These are phyloP conservation scores for Sarcodon aspratus DNA, from an alignment of 768 basidiomycete genomes.

Conservation along the genomic window DNA sequence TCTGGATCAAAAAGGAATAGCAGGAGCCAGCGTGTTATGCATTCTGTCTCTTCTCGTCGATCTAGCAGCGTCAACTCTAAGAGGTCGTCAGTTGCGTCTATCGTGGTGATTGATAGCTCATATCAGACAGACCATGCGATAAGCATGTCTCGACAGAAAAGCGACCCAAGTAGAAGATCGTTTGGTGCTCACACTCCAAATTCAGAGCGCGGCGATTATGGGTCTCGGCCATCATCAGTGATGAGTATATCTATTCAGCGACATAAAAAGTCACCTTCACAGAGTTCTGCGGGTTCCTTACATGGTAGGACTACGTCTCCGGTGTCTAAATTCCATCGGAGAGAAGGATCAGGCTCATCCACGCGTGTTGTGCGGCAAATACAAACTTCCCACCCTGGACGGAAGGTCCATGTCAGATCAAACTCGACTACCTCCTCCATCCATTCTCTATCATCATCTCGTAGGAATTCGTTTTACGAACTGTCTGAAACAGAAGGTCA, in stretches of 20 bases:
- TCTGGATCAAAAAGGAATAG: slow-evolving; percentile 14
- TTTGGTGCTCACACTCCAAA: slow-evolving; percentile 79
- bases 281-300: slow-evolving; percentile 63
- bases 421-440: slow-evolving; percentile 71
- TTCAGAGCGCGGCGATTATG: slow-evolving; percentile 69
- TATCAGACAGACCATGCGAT: slow-evolving; percentile 25
- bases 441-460: slow-evolving; percentile 65
- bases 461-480: slow-evolving; percentile 72
- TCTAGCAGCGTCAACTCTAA: slow-evolving; percentile 89
- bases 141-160: slow-evolving; percentile 27
- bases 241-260: slow-evolving; percentile 57
- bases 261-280: slow-evolving; percentile 68
- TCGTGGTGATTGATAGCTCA: slow-evolving; percentile 36
- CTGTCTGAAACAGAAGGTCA: slow-evolving; percentile 55
- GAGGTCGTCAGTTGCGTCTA: slow-evolving; percentile 47
- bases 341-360: slow-evolving; percentile 73
- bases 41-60: slow-evolving; percentile 71
- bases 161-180: slow-evolving; percentile 53
- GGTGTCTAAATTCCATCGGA: slow-evolving; percentile 60
- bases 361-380: slow-evolving; percentile 68
- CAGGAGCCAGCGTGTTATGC: slow-evolving; percentile 42
- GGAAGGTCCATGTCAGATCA: slow-evolving; percentile 47
- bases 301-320: slow-evolving; percentile 63
- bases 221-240: slow-evolving; percentile 79
- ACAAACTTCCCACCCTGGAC: slow-evolving; percentile 20